Base-by-base conservation (phyloP, 2,329 filamentous ascomycete genomes). In the Aspergillus tubingensis region DNA sequence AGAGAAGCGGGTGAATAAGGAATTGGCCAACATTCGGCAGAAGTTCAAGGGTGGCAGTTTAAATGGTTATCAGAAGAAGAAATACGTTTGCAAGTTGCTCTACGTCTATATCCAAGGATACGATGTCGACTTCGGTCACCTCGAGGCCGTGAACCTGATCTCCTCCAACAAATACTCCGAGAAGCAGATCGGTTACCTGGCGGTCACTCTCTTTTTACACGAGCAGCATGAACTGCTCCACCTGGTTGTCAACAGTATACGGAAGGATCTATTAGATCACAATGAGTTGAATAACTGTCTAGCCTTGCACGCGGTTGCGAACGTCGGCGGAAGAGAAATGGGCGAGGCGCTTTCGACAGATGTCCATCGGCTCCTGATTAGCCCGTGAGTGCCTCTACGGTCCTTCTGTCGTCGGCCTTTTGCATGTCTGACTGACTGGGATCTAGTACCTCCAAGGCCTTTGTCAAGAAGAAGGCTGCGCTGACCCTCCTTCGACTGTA, bases 31-130 rank as follows among this genome's bases (percentile, higher is more conserved):
- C 75, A 99, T 99, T 76, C 88, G 92, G 73, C 92, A 97, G 81
- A 98, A 98, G 80, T 99, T 98, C 83, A 96, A 96, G 85, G 91
- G 95, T 76, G 93, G 92, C 66, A 95, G 85, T 74, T 82, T 99
- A 60, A 96, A 90, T 74, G 96, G 95, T 67, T 99, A 99, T 75
- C 92, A 97, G 83, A 97, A 96, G 84, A 99, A 99, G 86, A 99
- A 99, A 90, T 99, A 99, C 76, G 95, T 99, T 68, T 99, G 95
- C 91, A 99, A 99, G 88, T 87, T 99, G 68, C 84, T 99, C 63
- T 99, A 99, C 78, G 98, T 99, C 72, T 99, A 99, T 78, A 99
- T 99, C 62, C 86, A 99, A 66, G 95, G 95, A 52, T 99, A 95
- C 90, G 94, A 99, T 76, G 94, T 99, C 79, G 96, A 98, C 77